Base-by-base conservation (phyloP, 2,329 filamentous ascomycete species). In the Drechslerella coelobrocha region DNA sequence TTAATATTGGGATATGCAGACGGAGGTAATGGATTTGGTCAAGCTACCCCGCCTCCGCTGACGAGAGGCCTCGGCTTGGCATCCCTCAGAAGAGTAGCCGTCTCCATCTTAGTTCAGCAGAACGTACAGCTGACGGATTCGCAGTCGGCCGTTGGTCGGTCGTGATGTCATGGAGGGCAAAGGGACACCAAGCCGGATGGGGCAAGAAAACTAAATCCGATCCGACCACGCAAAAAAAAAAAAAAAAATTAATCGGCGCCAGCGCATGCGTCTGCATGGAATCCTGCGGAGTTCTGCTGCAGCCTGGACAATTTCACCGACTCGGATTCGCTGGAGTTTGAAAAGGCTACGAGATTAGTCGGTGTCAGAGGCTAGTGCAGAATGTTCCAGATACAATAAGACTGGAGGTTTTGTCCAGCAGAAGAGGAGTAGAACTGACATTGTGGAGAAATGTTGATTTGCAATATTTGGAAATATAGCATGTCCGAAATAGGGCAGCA, bases 401-500 rank as follows among this genome's bases (percentile, higher is more conserved):
- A n/a, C n/a, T n/a, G n/a, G n/a, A n/a, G n/a, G n/a, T n/a, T n/a
- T n/a, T n/a, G n/a, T n/a, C n/a, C n/a, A n/a, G n/a, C n/a, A n/a
- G n/a, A n/a, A n/a, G n/a, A n/a, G n/a, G n/a, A n/a, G n/a, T n/a
- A n/a, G n/a, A n/a, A n/a, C n/a, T n/a, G n/a, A n/a, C n/a, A n/a
- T n/a, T n/a, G n/a, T n/a, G n/a, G n/a, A n/a, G n/a, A n/a, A n/a
- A 3, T 14, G 34, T 39, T n/a, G 34, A 39, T 39, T 6, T 39
- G 4, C 12, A 39, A 14, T 39, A 39, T 10, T 14, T 4, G 2
- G 34, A 39, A 39, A 39, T 39, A 39, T 39, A 14, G 12, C 17
- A 10, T 5, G 17, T n/a, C 34, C 34, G 34, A 39, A 34, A 59
- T 53, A 54, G 26, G 43, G 54, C 48, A 14, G 31, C 50, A 39